phyloP scores from a whole-genome alignment of 2,329 filamentous ascomycete species.

The Knoxdaviesia capensis region DNA sequence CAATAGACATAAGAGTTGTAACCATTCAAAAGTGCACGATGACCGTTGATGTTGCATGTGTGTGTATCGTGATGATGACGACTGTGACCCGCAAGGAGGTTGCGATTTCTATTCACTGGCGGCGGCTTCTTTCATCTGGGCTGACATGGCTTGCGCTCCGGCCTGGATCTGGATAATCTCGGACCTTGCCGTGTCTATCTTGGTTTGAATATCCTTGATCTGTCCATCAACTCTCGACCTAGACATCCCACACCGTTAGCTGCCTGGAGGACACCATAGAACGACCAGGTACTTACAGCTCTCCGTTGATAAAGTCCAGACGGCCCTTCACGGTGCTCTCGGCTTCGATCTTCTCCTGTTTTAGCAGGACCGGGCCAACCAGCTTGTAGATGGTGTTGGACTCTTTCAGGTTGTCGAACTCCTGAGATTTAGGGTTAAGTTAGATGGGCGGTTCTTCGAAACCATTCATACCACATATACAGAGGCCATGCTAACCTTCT shows the following conservation, averaged over 20 bases:
- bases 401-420: slow-evolving; percentile 62
- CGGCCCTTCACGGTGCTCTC: slow-evolving; percentile 79
- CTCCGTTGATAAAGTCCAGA: slow-evolving; percentile 78
- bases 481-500: slow-evolving; percentile 35
- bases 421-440: slow-evolving; percentile 25
- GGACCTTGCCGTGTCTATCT: slow-evolving; percentile 36
- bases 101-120: slow-evolving; percentile 10
- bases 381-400: slow-evolving; percentile 91
- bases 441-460: background rate
- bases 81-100: too few species aligned
- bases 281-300: slow-evolving; percentile 47
- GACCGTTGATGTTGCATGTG: too few species aligned
- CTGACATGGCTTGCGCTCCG: slow-evolving; percentile 19
- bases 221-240: slow-evolving; percentile 19
- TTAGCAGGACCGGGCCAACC: slow-evolving; percentile 76
- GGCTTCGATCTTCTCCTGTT: slow-evolving; percentile 84
- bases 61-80: too few species aligned
- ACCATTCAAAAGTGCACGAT: too few species aligned
- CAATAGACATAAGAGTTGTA: too few species aligned
- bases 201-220: slow-evolving; percentile 34
- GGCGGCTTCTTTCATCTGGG: slow-evolving; percentile 6
- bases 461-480: background rate
- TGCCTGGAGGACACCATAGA: background rate
- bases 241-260: slow-evolving; percentile 3
- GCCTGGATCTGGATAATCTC: slow-evolving; percentile 38